A percentile compares a stretch with the other conserved stretches of the same genome.
phyloP scores from a whole-genome alignment of 257 asterid genomes.

The Fraxinus cuspidata region DNA sequence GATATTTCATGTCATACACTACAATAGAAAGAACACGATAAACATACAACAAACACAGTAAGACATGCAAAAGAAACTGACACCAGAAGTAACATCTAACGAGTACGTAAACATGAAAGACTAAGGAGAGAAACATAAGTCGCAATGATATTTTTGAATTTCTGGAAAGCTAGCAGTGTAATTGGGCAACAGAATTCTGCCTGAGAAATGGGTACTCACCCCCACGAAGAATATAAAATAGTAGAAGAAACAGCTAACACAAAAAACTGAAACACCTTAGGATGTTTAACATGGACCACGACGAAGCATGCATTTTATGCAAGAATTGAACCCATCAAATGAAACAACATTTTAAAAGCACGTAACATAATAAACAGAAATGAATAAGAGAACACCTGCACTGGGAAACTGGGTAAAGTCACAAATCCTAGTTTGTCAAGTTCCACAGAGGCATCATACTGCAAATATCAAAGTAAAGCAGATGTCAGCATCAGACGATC shows the following conservation, averaged over 20 bases:
- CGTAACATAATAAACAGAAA: slow-evolving; percentile 17
- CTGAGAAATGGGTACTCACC: neutral
- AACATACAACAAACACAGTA: neutral
- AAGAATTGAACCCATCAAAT: neutral
- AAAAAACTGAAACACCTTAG: neutral
- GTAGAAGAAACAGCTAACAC: no score
- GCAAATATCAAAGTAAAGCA: slow-evolving; percentile 31
- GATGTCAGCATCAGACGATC: slow-evolving; percentile 20
- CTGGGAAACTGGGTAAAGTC: slow-evolving; percentile 62
- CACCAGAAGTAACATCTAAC: neutral
- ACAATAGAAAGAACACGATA: neutral
- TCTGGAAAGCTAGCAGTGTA: neutral
- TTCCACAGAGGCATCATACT: slow-evolving; percentile 83
- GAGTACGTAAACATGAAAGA: neutral
- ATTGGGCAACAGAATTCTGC: neutral
- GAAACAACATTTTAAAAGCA: slow-evolving; percentile 2
- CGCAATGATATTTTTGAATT: neutral
- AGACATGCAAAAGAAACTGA: neutral
- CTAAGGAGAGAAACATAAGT: neutral
- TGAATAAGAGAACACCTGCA: slow-evolving; percentile 44
- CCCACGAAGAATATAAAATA: neutral
- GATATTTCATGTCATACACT: neutral
- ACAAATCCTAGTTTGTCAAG: slow-evolving; percentile 74
- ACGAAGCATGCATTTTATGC: neutral
- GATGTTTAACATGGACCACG: neutral